Evolutionary conservation across 2,329 filamentous ascomycete species (phyloP), one percentile per base, ranked within the genome.

Genomic region (Colletotrichum tofieldiae): DNA sequence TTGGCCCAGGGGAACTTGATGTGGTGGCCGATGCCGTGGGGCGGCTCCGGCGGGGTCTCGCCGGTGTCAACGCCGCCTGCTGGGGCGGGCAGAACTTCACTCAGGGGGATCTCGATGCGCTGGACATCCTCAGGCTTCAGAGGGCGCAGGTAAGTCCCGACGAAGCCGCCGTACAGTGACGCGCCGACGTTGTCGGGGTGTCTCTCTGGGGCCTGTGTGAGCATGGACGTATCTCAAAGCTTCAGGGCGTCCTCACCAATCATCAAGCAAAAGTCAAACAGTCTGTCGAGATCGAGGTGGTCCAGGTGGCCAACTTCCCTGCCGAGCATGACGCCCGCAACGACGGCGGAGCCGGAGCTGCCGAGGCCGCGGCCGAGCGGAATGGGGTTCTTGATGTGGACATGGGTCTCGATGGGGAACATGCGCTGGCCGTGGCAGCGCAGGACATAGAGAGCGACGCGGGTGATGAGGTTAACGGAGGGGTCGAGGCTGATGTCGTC

Each of bases 231-330:
- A 26, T 26, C 2, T 18, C 39, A 6, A 16, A 37, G 16, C 29
- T 8, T 5, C 52, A 49, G 29, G 29, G 16, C 12, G 16, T 12
- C 80, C 85, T 75, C 82, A 93, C 92, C 94, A 82, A 98, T 97
- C 96, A 99, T 99, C 76, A 99, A 87, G 80, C 94, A 98, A 82
- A 95, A 99, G 84, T 99, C 96, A 77, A 99, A 92, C 80, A 99
- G 89, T 49, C 96, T 89, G 75, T 94, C 93, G 78, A 94, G 92
- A 71, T 90, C 91, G 5, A 75, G 47, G 51, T 89, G 86, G 55
- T 92, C 87, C 73, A 99, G 87, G 41, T 92, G 89, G 47, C 95
- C 96, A 58, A 96, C 93, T 81, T 97, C 93, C 84, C 96, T 98
- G 51, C 93, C 96, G 56, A 99, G 87, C 82, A 95, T 90, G n/a